Percentiles rank a stretch among this genome's conserved stretches.
Conservation (phyloP, 192 early-diverging fungal species). For the Podila minutissima region DNA sequence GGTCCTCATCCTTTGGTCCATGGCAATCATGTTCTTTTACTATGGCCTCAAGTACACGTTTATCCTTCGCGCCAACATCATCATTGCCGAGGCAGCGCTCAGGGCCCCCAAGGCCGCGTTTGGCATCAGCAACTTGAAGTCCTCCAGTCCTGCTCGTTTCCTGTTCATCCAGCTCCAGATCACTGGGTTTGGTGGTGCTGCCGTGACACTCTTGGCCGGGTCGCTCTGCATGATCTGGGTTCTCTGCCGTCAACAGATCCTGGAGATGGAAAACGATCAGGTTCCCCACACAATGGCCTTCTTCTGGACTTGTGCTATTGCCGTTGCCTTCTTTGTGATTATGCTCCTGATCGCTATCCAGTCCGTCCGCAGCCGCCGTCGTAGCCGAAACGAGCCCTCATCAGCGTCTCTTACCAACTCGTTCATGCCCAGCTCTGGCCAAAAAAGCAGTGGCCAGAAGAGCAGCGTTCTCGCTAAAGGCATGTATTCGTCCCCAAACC, state of each 20-base stretch:
- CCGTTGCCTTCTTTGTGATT: conserved; percentile 24
- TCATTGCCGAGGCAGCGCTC: conserved; percentile 41
- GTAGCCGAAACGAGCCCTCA: conserved; percentile 13
- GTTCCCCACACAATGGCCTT: conserved; percentile 44
- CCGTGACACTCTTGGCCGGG: conserved; percentile 31
- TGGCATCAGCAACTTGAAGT: conserved; percentile 36
- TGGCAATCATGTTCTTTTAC: conserved; percentile 52
- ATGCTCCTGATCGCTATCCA: conserved; percentile 37
- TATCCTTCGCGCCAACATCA: conserved; percentile 45
- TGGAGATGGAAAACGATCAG: conserved; percentile 16
- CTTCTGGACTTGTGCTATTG: conserved; percentile 49
- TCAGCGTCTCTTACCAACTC: conserved; percentile 12
- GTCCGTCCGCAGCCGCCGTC: conserved; percentile 32
- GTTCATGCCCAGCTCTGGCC: conserved; percentile 5
- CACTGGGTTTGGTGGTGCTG: conserved; percentile 39
- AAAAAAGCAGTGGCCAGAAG: conserved; percentile 14
- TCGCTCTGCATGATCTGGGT: conserved; percentile 44
- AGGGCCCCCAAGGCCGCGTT: conserved; percentile 40
- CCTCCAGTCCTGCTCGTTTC: conserved; percentile 39
- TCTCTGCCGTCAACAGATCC: conserved; percentile 19
- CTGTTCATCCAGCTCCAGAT: conserved; percentile 47
- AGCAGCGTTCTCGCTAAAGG: conserved; percentile 1
- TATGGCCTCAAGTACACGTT: conserved; percentile 52
- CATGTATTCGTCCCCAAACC: conserved; percentile 20
- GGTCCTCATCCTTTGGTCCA: conserved; percentile 44